Conservation (phyloP, 2,329 filamentous ascomycete species). For the Nemania sp. region DNA sequence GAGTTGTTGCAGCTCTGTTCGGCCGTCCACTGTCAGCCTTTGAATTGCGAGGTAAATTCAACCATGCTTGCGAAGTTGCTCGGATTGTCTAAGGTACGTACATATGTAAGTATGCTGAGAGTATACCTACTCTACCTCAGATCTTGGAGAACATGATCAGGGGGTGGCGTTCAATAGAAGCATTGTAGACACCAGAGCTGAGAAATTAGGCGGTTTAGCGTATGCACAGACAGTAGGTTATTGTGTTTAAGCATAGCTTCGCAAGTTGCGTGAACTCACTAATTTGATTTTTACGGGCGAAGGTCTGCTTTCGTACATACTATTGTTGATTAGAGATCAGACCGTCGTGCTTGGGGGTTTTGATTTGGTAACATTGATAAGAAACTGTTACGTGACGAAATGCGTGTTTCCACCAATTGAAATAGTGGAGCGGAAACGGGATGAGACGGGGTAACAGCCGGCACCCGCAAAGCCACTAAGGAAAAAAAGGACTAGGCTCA, state of each 20-base stretch:
- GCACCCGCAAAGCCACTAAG: background rate
- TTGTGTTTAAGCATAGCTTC: background rate
- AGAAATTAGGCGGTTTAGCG: background rate
- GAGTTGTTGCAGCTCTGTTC: background rate
- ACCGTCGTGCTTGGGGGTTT: background rate
- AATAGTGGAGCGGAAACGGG: constrained; percentile 3
- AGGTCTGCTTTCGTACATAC: background rate
- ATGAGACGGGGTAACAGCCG: background rate
- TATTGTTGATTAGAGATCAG: background rate
- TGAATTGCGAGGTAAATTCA: background rate
- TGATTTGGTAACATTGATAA: background rate
- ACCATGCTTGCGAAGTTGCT: background rate
- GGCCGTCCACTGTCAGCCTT: background rate
- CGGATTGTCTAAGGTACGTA: background rate
- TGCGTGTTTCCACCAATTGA: background rate
- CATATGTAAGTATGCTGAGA: background rate
- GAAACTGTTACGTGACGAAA: background rate
- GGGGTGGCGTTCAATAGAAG: background rate
- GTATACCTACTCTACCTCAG: background rate
- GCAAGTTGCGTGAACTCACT: background rate
- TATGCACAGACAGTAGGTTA: background rate
- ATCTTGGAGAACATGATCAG: no score
- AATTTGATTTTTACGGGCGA: background rate
- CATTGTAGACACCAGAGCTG: background rate
- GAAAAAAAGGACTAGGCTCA: background rate